phyloP scores from a whole-genome alignment of 768 basidiomycete species.

The Saitozyma podzolica region DNA sequence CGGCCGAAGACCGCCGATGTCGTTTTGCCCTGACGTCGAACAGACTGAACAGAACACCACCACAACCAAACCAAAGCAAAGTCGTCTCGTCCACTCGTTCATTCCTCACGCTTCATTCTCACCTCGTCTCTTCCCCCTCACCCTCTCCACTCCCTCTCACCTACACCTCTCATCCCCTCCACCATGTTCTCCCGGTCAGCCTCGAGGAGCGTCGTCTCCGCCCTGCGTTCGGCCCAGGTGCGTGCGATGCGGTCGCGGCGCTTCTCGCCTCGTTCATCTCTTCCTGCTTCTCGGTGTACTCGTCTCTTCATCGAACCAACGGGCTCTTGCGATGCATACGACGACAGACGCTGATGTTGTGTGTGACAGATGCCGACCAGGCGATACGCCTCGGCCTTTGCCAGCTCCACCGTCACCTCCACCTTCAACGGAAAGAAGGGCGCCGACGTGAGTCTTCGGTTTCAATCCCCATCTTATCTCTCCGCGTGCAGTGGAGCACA shows the following conservation, averaged over 20 bases:
- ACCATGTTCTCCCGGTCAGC: slow-evolving; percentile 1
- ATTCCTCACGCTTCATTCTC: no score
- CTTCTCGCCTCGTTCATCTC: not conserved
- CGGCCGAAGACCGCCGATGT: no score
- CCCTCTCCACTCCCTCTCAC: no score
- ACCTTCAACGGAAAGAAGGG: slow-evolving; percentile 88
- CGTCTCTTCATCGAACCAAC: not conserved
- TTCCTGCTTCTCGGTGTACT: not conserved
- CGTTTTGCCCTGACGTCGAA: no score
- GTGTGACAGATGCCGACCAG: slow-evolving; percentile 23
- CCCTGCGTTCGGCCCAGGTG: not conserved
- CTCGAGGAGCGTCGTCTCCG: not conserved
- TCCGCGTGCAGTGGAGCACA: not conserved
- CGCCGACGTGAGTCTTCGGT: slow-evolving; percentile 64
- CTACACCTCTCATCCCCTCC: not conserved
- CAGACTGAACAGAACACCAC: no score
- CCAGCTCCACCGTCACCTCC: slow-evolving; percentile 69
- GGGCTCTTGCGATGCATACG: not conserved
- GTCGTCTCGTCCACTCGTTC: no score
- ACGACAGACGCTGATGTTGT: not conserved
- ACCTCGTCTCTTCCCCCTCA: no score
- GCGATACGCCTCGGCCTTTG: slow-evolving; percentile 48
- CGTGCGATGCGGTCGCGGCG: not conserved
- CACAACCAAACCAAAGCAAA: no score
- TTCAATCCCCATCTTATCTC: not conserved